Base-by-base conservation (phyloP, 805 yeast genomes). In the Candida endomychidarum region DNA sequence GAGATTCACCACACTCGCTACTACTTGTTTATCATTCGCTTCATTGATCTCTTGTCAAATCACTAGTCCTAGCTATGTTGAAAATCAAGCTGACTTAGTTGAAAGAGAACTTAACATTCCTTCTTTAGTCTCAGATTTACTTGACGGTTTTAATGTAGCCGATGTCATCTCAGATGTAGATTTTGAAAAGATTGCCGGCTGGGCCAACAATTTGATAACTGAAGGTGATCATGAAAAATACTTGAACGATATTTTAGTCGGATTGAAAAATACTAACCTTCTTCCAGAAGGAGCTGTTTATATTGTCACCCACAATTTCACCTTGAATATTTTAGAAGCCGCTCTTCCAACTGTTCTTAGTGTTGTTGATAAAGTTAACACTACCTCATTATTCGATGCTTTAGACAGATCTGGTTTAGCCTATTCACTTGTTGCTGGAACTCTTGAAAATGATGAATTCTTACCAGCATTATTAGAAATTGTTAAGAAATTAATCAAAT, bases 371-470 rank as follows among this genome's bases (percentile, higher is more conserved):
- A 45, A 41, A 10, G 38, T 51, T 39, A 54, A 61, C 43, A 42
- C 57, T 16, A 60, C 64, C 19, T 38, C 51, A 8, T 41, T 61
- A 16, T 60, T 54, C 36, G 53, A 49, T 35, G 64, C 63, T 5
- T 56, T 61, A 38, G 61, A 59, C 40, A 43, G 52, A 26, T 60
- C 65, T 16, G 60, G 60, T 2, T 57, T 61, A 43, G 59, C 54
- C 10, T 61, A 60, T 36, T 44, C 52, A 5, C 40, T 59, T 35
- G 45, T 59, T 41, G 55, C 61, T 8, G 53, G 54, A 25, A 29
- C 49, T 19, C 25, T 60, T 18, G 50, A 53, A 34, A 54, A 54
- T 40, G 45, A 51, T 2, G 44, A 49, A 9, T 48, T 54, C 22
- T 45, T 60, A 26, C 63, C 67, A 39, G 49, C 60, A 18, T 41